A percentile compares a stretch with the other conserved stretches of the same genome.
Conservation (phyloP, 768 basidiomycete species). For the Boletus subparvulus region DNA sequence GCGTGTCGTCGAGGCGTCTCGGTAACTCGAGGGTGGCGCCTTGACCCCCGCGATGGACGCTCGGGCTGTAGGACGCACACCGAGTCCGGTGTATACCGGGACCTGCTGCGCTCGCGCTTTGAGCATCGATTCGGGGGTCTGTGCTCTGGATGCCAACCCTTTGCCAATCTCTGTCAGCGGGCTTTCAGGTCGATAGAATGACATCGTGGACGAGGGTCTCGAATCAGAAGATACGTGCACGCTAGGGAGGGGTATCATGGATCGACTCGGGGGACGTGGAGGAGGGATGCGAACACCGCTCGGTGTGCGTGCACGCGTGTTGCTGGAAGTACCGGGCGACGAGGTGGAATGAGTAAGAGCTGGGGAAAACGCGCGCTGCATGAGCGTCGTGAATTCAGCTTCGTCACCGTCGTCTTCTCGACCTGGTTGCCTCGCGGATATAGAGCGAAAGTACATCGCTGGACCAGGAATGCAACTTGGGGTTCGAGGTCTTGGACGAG, state of each 20-base stretch:
- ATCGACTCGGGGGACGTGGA: slow-evolving; percentile 76
- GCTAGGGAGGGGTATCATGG: slow-evolving; percentile 79
- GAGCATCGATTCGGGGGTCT: slow-evolving; percentile 67
- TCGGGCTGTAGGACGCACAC: slow-evolving; percentile 39
- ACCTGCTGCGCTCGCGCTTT: slow-evolving; percentile 61
- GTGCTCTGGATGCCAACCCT: slow-evolving; percentile 47
- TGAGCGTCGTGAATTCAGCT: slow-evolving; percentile 40
- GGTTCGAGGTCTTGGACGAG: slow-evolving; percentile 73
- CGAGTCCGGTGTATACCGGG: slow-evolving; percentile 48
- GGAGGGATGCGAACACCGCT: slow-evolving; percentile 47
- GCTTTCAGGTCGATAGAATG: slow-evolving; percentile 59
- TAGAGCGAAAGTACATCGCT: slow-evolving; percentile 45
- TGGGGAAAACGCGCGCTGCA: slow-evolving; percentile 62
- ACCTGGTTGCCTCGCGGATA: slow-evolving; percentile 48
- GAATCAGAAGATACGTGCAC: slow-evolving; percentile 69
- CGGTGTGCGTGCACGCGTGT: slow-evolving; percentile 39
- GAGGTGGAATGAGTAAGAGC: slow-evolving; percentile 53
- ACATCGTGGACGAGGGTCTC: slow-evolving; percentile 70
- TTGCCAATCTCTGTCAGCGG: slow-evolving; percentile 39
- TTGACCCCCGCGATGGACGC: slow-evolving; percentile 41
- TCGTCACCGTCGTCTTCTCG: slow-evolving; percentile 47
- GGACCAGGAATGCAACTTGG: slow-evolving; percentile 79
- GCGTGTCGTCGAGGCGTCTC: slow-evolving; percentile 53
- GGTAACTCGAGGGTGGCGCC: slow-evolving; percentile 76
- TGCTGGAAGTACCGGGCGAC: slow-evolving; percentile 33